These are phyloP conservation scores for Leccinum barrowsii DNA, from an alignment of 768 basidiomycete genomes.

Conservation along the genomic window DNA sequence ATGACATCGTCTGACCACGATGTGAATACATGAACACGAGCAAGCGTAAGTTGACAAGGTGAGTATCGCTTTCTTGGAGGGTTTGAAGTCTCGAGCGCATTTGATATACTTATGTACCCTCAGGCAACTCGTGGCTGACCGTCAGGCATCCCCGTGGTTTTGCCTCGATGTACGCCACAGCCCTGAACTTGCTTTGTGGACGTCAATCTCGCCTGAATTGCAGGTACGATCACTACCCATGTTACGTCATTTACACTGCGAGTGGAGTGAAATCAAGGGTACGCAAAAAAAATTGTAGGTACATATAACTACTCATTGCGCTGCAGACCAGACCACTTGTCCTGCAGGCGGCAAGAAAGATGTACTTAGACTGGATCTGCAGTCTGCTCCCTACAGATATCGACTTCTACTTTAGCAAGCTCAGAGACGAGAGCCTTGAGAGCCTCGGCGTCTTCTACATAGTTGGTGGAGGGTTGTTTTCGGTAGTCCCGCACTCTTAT, in stretches of 20 bases:
- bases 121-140: not conserved
- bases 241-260: not conserved
- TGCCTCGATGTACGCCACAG: slow-evolving; percentile 3
- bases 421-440: slow-evolving; percentile 14
- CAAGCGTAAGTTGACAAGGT: not conserved
- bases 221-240: not conserved
- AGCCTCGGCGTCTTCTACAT: slow-evolving; percentile 14
- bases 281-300: not conserved
- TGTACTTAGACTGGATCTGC: not conserved
- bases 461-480: slow-evolving; percentile 4
- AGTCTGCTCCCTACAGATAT: not conserved
- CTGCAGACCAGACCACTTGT: not conserved
- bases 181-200: not conserved
- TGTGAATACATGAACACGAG: not conserved
- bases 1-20: not conserved
- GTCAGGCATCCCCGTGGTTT: not conserved
- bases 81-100: not conserved
- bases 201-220: not conserved
- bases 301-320: not conserved
- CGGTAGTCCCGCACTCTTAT: slow-evolving; percentile 12
- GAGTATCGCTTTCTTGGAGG: not conserved
- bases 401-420: not conserved
- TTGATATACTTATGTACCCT: not conserved
- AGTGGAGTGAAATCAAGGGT: not conserved
- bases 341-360: not conserved